phyloP scores from a whole-genome alignment of 208 protist genomes.

The Leishmania aethiopica region DNA sequence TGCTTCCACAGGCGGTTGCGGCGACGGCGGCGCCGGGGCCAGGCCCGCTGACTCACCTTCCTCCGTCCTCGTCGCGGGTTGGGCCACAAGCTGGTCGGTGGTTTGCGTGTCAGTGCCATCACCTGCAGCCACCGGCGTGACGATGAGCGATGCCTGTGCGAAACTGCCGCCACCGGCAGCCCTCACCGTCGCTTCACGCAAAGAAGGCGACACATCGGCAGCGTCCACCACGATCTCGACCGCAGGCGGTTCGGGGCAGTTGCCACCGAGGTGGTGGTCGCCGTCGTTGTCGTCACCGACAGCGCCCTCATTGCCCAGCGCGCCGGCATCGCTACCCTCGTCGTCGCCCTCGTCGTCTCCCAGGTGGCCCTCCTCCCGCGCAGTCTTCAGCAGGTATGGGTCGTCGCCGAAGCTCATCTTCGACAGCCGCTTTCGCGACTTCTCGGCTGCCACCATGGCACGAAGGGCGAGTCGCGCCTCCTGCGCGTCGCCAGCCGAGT shows the following conservation, averaged over 20 bases:
- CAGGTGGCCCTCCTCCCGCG: conserved; percentile 26
- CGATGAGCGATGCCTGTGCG: not conserved
- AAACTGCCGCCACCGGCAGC: not conserved
- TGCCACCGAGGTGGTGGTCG: not conserved
- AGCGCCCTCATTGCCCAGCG: not conserved
- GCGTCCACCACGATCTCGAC: not conserved
- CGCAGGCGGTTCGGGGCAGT: not conserved
- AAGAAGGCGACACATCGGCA: not conserved
- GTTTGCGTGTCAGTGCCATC: not conserved
- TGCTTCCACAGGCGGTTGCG: not conserved
- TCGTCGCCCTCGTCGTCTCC: conserved; percentile 8
- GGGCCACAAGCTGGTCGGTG: not conserved
- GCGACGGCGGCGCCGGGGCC: not conserved
- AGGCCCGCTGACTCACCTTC: not conserved
- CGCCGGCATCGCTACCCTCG: not conserved
- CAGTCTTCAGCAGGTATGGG: conserved; percentile 30
- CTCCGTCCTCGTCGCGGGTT: not conserved
- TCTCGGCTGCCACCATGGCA: conserved; percentile 43
- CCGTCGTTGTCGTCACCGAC: not conserved
- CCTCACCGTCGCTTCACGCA: not conserved
- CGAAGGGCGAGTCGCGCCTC: conserved; percentile 44
- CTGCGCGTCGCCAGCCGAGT: conserved; percentile 41
- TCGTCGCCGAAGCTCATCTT: conserved; percentile 25
- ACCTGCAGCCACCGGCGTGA: not conserved
- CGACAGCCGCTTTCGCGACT: conserved; percentile 32